Conservation (phyloP, 352 stramenopile species). For the Phytophthora chlamydospora region DNA sequence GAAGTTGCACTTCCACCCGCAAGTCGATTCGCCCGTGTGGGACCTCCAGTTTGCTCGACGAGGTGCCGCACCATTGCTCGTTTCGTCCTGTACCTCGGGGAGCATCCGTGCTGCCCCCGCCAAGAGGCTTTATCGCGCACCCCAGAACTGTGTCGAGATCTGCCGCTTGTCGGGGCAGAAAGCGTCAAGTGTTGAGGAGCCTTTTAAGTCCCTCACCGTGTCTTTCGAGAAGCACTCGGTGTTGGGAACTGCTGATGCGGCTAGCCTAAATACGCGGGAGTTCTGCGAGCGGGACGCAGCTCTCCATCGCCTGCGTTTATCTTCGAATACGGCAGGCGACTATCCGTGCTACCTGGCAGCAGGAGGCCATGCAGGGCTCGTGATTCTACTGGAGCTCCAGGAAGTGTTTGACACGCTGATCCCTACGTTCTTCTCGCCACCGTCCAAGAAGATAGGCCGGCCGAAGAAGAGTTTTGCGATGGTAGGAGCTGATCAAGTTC, state of each 20-base stretch:
- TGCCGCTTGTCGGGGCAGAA: conserved; percentile 64
- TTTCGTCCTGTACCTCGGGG: conserved; percentile 75
- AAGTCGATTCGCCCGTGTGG: conserved; percentile 88
- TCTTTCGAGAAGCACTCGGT: conserved; percentile 59
- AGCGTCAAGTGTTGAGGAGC: conserved; percentile 52
- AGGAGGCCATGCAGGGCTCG: conserved; percentile 71
- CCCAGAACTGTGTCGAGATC: conserved; percentile 75
- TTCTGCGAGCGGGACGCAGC: conserved; percentile 83
- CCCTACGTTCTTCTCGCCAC: conserved; percentile 53
- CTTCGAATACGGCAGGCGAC: conserved; percentile 44
- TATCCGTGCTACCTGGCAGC: conserved; percentile 71
- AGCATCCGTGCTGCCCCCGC: conserved; percentile 66
- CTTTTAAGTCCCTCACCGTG: conserved; percentile 62
- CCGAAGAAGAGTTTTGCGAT: conserved; percentile 49
- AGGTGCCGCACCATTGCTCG: conserved; percentile 48
- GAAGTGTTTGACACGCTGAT: conserved; percentile 61
- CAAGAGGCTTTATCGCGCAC: conserved; percentile 67
- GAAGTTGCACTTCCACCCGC: conserved; percentile 82
- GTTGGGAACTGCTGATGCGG: conserved; percentile 46
- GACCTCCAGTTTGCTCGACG: conserved; percentile 70
- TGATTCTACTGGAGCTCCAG: conserved; percentile 78
- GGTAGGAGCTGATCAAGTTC: conserved; percentile 10
- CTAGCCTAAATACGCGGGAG: conserved; percentile 51
- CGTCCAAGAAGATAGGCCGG: conserved; percentile 59
- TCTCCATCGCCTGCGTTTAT: conserved; percentile 70